Conservation (phyloP, 164 flowering plant species). For the Vitis rupestris region DNA sequence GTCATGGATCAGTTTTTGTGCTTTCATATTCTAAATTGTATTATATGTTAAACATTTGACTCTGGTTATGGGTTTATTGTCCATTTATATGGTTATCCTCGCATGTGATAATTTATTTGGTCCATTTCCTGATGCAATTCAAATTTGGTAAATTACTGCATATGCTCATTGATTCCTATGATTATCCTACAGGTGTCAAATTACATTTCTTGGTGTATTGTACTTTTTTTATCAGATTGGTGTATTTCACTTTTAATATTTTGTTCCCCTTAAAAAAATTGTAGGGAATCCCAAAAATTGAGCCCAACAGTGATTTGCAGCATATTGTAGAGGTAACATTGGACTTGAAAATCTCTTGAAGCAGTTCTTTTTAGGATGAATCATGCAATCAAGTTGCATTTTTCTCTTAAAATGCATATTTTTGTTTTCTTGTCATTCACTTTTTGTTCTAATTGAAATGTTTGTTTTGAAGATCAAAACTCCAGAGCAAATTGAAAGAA, state of each 20-base stretch:
- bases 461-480: constrained; percentile 70
- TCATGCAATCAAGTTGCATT: not conserved
- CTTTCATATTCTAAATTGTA: not conserved
- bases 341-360: not conserved
- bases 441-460: constrained; percentile 3
- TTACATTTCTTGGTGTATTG: not conserved
- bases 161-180: not conserved
- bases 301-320: constrained; percentile 86
- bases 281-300: constrained; percentile 88
- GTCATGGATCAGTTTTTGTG: not conserved
- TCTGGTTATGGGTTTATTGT: not conserved
- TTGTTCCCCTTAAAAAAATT: constrained; percentile 1
- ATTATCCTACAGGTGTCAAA: not conserved
- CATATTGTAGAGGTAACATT: constrained; percentile 78
- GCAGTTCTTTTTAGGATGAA: not conserved
- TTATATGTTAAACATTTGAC: not conserved
- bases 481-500: constrained; percentile 75
- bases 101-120: not conserved
- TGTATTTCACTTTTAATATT: not conserved
- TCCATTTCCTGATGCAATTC: not conserved
- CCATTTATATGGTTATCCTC: not conserved
- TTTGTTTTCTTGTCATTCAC: not conserved
- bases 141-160: not conserved
- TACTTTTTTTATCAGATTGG: too few relatives aligned
- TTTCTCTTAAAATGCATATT: not conserved